Base-by-base conservation (phyloP, 2,329 filamentous ascomycete species). In the Trichoderma semiorbis region DNA sequence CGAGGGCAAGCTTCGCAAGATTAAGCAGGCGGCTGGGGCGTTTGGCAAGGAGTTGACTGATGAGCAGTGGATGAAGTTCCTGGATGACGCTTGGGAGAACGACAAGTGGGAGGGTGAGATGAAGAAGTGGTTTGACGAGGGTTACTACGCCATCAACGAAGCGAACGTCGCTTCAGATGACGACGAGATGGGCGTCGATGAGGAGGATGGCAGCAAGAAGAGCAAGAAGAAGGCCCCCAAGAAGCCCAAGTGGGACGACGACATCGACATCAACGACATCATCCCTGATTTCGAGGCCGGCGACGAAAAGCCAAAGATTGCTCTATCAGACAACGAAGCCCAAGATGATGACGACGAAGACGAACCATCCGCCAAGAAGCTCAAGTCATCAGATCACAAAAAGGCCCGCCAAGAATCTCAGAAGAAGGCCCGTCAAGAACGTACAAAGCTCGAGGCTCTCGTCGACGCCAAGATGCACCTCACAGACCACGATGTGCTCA, bases 261-360 rank as follows among this genome's bases (percentile, higher is more conserved):
- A 99, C 79, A 98, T 99, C 77, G 95, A 98, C 79, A 98, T 99
- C 83, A 94, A 92, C 73, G 95, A 97, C 80, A 87, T 98, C 65
- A 84, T 97, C 32, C 94, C 94, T 1, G 93, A 97, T 73, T 97
- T 97, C 78, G 89, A 93, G 24, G 92, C 93, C 30, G 88, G 89
- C 7, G 83, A 86, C 72, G 79, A 61, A 26, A 83, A 85, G 64
- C 87, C 89, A 24, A 83, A 84, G 1, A 82, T 92, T 72, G 83
- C 83, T 1, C 82, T 91, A 2, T 88, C 89, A 6, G 83, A 83
- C 16, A 81, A 79, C 3, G 80, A 81, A 0, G 79, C 81, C 0
- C 78, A 79, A 8, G 81, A 79, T 1, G 80, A 81, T 0, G 80
- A 80, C 11, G 80, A 79, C 0, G 78, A 80, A 6, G 80, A 80